Base-by-base conservation (phyloP, 2,329 filamentous ascomycete species). In the Venturia asperata region DNA sequence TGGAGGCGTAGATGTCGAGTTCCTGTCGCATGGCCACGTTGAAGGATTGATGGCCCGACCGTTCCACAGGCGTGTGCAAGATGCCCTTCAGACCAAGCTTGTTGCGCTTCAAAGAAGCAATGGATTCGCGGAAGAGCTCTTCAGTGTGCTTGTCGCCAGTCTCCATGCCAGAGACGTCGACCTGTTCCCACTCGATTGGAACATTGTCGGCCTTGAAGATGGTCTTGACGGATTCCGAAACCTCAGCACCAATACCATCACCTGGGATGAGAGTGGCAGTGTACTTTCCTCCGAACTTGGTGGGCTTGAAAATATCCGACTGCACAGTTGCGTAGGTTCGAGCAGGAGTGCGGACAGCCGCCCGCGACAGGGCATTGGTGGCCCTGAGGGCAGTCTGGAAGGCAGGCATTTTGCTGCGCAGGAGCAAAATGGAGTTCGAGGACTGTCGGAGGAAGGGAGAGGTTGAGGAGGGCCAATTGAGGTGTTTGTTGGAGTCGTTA, bases 201-300 rank as follows among this genome's bases (percentile, higher is more conserved):
- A 97, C 93, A 77, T 96, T 97, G 83, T 97, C 93, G 77, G 93
- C 92, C 87, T 97, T 97, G 88, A 97, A 97, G 79, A 99, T 89
- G 71, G 93, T 95, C 88, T 97, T 96, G 78, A 99, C 93, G 69
- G 91, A 94, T 82, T 97, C 92, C 73, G 93, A 92, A 68, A 97
- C 92, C 82, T 99, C 94, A 78, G 91, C 91, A 79, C 94, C 94
- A 77, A 99, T 96, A 83, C 94, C 94, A 75, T 99, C 94, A 81
- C 86, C 94, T 78, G 94, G 94, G 77, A 99, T 97, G 75, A 99
- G 85, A 70, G 93, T 97, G 73, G 97, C 93, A 45, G 94, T 99
- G 85, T 97, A 99, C 83, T 97, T 99, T 82, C 93, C 91, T 78
- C 94, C 94, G 79, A 92, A 97, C 85, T 97, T 94, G 82, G 93